Percentiles rank a stretch among this genome's conserved stretches.
Evolutionary conservation across 2,329 filamentous ascomycete genomes (phyloP).

Genomic region (Trichophyton mentagrophytes): DNA sequence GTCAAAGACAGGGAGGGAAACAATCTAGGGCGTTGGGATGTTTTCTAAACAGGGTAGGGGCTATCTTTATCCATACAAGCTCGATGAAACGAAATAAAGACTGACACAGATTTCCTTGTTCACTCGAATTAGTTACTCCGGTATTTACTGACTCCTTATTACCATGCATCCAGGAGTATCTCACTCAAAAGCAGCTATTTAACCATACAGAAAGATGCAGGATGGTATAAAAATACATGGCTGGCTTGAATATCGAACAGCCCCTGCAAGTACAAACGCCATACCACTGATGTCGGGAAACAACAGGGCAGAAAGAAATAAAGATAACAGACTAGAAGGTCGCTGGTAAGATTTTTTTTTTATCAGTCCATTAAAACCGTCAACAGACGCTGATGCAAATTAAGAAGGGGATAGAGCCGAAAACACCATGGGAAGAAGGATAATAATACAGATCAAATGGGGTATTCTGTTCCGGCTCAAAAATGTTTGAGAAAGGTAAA

Average conservation of each 20-base stretch:
- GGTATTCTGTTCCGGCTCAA: no score
- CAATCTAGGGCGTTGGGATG: slow-evolving; percentile 27
- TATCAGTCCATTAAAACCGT: neutral
- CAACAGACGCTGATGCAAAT: neutral
- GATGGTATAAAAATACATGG: neutral
- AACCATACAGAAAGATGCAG: neutral
- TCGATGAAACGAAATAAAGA: no score
- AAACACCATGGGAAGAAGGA: neutral
- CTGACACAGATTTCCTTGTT: no score
- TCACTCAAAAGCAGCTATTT: neutral
- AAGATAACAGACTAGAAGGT: neutral
- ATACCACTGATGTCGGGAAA: neutral
- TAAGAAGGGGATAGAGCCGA: neutral
- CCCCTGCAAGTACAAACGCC: neutral
- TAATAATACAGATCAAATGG: neutral
- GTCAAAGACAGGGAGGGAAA: slow-evolving; percentile 29
- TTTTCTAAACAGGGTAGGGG: slow-evolving; percentile 10
- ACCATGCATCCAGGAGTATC: neutral
- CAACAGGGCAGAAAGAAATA: neutral
- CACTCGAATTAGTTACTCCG: no score
- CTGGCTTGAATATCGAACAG: neutral
- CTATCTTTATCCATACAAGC: no score
- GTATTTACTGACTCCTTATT: neutral
- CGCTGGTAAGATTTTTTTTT: neutral
- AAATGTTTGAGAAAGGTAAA: neutral